A percentile compares a stretch with the other conserved stretches of the same genome.
phyloP scores from a whole-genome alignment of 805 yeast genomes.

The Jamesozyma gamospora region DNA sequence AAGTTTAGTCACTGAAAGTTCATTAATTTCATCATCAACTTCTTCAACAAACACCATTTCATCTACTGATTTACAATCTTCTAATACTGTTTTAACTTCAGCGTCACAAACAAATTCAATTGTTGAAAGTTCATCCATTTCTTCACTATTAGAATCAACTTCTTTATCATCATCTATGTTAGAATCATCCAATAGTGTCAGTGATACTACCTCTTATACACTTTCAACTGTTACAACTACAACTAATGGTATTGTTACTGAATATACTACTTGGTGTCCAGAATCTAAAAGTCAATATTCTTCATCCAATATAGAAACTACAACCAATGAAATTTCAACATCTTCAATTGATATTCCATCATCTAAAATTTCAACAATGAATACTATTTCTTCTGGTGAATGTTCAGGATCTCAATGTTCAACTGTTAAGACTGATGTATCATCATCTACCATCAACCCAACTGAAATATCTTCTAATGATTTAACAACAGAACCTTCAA shows the following conservation, averaged over 20 bases:
- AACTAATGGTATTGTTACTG: conserved; percentile 25
- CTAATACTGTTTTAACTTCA: too few species aligned
- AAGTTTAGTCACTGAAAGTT: conserved; percentile 13
- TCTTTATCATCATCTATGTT: not conserved
- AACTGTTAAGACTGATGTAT: not conserved
- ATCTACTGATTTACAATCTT: too few species aligned
- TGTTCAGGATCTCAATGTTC: not conserved
- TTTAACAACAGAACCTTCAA: too few species aligned
- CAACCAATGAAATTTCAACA: not conserved
- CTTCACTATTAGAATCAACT: not conserved
- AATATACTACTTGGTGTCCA: conserved; percentile 37
- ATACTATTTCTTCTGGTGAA: not conserved
- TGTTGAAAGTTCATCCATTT: too few species aligned
- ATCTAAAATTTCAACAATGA: not conserved
- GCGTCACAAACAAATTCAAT: too few species aligned
- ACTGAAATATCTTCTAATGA: too few species aligned
- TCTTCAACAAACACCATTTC: not conserved
- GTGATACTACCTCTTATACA: not conserved
- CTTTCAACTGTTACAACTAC: conserved; percentile 23
- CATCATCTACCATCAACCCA: not conserved
- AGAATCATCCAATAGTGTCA: not conserved
- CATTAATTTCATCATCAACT: not conserved
- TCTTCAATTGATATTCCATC: not conserved
- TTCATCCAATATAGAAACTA: not conserved
- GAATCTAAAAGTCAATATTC: not conserved